A percentile compares a stretch with the other conserved stretches of the same genome.
These are phyloP conservation scores for Candida suzukii DNA, from an alignment of 805 yeast genomes.

Conservation along the genomic window DNA sequence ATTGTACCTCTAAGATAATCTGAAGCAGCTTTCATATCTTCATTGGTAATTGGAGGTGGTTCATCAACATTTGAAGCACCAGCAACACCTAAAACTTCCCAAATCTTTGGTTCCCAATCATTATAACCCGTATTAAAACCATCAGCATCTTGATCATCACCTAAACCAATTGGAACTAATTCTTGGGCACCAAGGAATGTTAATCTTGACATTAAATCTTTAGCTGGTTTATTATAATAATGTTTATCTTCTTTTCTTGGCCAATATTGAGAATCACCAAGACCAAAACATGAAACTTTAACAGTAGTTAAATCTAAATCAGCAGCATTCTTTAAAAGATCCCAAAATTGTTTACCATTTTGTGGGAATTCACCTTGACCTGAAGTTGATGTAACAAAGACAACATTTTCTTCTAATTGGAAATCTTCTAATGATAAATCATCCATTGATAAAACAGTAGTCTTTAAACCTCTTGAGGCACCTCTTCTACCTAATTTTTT, in stretches of 20 bases:
- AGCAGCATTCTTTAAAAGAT: constrained; percentile 50
- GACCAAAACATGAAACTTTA: constrained; percentile 60
- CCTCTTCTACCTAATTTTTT: constrained; percentile 75
- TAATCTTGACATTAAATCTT: constrained; percentile 62
- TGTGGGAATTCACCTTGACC: constrained; percentile 88
- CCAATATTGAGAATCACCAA: constrained; percentile 88
- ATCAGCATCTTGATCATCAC: constrained; percentile 97
- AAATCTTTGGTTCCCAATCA: constrained; percentile 75
- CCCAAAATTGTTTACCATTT: constrained; percentile 76
- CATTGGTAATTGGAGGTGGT: constrained; percentile 85
- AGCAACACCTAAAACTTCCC: constrained; percentile 89
- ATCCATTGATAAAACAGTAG: constrained; percentile 61
- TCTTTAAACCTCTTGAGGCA: constrained; percentile 68
- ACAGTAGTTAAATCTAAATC: constrained; percentile 58
- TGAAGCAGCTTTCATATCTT: constrained; percentile 87
- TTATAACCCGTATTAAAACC: constrained; percentile 90
- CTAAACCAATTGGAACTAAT: constrained; percentile 72
- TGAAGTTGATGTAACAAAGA: constrained; percentile 66
- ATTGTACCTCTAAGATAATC: constrained; percentile 90
- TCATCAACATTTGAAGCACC: constrained; percentile 83
- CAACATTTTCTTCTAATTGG: constrained; percentile 61
- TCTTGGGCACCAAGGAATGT: constrained; percentile 66
- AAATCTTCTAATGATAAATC: constrained; percentile 69
- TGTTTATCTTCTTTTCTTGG: constrained; percentile 94
- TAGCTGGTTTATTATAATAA: constrained; percentile 87